Conservation (phyloP, 1,139 yeast species). For the Saccharomycopsis phalli region DNA sequence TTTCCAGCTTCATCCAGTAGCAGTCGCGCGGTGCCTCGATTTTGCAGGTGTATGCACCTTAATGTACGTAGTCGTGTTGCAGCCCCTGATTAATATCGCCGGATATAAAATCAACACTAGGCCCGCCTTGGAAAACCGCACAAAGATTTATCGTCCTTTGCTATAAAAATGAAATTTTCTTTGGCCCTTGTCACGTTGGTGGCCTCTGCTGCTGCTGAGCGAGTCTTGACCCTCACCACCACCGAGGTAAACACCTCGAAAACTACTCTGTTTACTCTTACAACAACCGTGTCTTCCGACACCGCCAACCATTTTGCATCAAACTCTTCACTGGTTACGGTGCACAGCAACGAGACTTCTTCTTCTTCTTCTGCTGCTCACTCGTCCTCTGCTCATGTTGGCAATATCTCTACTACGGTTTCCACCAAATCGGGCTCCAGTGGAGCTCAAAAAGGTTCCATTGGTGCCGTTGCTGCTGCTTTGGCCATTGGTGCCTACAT, state of each 20-base stretch:
- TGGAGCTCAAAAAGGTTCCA: constrained; percentile 1
- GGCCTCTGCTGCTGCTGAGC: constrained; percentile 6
- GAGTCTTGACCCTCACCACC: constrained; percentile 12
- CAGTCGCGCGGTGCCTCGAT: too few species aligned
- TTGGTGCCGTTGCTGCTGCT: constrained; percentile 10
- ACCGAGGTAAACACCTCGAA: constrained; percentile 6
- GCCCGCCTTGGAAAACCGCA: too few species aligned
- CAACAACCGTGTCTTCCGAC: constrained; percentile 1
- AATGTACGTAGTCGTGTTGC: too few species aligned
- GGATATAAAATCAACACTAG: too few species aligned
- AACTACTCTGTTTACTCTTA: constrained; percentile 13
- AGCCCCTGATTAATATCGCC: too few species aligned
- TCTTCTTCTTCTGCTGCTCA: constrained; percentile 3
- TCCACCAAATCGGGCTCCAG: neutral
- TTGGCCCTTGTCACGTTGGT: neutral
- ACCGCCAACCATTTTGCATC: constrained; percentile 1
- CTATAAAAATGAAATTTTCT: constrained; percentile 11
- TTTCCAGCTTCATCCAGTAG: too few species aligned
- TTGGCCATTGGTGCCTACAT: constrained; percentile 11
- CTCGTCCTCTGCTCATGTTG: neutral
- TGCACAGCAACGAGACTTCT: constrained; percentile 1
- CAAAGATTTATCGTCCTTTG: too few species aligned
- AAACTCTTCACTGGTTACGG: neutral
- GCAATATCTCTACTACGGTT: neutral
- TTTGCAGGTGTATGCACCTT: too few species aligned